Conservation (phyloP, 169 alveolate genomes). For the Plasmodium cynomolgi region DNA sequence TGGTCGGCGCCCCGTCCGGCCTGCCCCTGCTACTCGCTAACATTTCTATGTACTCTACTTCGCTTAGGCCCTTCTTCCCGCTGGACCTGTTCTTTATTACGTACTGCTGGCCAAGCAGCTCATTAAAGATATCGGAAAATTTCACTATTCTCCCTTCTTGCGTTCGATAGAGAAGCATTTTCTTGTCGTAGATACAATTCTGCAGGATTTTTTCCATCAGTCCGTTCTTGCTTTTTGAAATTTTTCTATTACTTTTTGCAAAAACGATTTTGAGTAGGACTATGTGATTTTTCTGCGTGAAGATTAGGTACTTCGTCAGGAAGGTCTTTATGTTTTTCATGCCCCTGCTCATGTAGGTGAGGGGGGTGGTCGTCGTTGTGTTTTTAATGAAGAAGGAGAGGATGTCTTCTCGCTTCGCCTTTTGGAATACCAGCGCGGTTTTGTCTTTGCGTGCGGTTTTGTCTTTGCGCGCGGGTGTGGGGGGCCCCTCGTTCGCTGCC, state of each 20-base stretch:
- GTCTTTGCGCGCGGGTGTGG: not conserved
- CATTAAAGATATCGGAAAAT: constrained; percentile 23
- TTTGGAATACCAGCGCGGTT: constrained; percentile 1
- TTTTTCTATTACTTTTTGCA: not conserved
- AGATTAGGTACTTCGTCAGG: constrained; percentile 41
- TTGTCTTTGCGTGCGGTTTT: not conserved
- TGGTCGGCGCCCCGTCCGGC: not conserved
- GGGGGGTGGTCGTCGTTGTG: not conserved
- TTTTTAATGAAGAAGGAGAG: constrained; percentile 11
- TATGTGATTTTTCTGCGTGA: constrained; percentile 22
- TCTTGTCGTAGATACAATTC: not conserved
- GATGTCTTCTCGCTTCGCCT: constrained; percentile 28
- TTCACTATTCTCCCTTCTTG: not conserved
- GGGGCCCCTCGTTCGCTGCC: not conserved
- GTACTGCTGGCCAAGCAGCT: not conserved
- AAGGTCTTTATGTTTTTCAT: constrained; percentile 36
- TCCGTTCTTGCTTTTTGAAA: not conserved
- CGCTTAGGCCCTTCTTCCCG: not conserved
- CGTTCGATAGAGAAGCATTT: not conserved
- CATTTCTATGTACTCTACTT: constrained; percentile 24
- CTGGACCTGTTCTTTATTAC: not conserved
- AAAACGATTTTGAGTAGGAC: constrained; percentile 17
- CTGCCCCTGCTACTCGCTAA: not conserved
- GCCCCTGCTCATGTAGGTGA: constrained; percentile 6
- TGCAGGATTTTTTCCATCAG: not conserved